Percentiles rank a stretch among this genome's conserved stretches.
Evolutionary conservation across 495 filamentous ascomycete species (phyloP).

Genomic region (Endocarpon pusillum): DNA sequence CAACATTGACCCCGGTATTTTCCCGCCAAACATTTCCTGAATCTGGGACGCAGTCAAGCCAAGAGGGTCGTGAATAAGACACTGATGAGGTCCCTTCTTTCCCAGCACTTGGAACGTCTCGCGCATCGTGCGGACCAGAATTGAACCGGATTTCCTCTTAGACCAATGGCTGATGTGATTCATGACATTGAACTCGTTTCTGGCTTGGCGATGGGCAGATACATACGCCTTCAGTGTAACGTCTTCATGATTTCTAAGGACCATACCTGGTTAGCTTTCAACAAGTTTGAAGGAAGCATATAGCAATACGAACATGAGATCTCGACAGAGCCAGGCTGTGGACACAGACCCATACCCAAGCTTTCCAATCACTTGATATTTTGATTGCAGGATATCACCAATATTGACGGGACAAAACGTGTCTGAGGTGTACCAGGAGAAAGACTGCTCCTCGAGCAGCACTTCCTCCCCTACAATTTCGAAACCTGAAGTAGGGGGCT

Average conservation of each 20-base stretch:
- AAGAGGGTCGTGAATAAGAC: conserved; percentile 17
- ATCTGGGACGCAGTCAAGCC: conserved; percentile 11
- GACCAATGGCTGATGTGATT: too few relatives aligned
- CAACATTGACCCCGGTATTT: conserved; percentile 4
- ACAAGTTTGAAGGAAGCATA: too few relatives aligned
- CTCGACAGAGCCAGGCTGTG: conserved; percentile 35
- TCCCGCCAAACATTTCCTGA: conserved; percentile 5
- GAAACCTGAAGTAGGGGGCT: too few relatives aligned
- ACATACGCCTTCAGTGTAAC: conserved; percentile 17
- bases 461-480: too few relatives aligned
- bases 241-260: conserved; percentile 11
- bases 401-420: conserved; percentile 33
- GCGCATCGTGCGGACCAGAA: too few relatives aligned
- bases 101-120: too few relatives aligned
- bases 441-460: too few relatives aligned
- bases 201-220: conserved; percentile 2
- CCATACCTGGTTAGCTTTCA: conserved; percentile 3
- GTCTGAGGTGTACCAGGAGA: conserved; percentile 23
- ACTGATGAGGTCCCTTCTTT: conserved; percentile 16
- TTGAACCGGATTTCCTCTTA: too few relatives aligned
- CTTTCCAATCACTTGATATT: conserved; percentile 34
- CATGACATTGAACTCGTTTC: conserved; percentile 2
- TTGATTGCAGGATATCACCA: conserved; percentile 27
- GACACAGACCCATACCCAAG: conserved; percentile 36
- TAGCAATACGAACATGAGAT: conserved; percentile 32